phyloP scores from a whole-genome alignment of 192 early-diverging fungal genomes.

The Haplosporangium gracile region DNA sequence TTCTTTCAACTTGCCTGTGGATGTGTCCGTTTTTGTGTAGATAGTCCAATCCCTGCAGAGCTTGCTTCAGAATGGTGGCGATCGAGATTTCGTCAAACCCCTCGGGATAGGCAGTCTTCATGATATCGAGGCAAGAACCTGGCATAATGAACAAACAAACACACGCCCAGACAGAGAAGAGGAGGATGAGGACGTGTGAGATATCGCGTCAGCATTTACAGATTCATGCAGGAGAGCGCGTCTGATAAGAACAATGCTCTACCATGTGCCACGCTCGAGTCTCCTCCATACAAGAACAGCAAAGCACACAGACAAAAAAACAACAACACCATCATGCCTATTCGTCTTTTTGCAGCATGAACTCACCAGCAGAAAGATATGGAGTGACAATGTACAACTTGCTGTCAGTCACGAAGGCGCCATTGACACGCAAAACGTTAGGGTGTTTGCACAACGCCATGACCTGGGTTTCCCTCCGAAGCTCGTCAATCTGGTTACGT shows the following conservation, averaged over 20 bases:
- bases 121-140: slow-evolving; percentile 91
- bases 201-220: slow-evolving; percentile 5
- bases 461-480: slow-evolving; percentile 87
- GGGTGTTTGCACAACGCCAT: slow-evolving; percentile 91
- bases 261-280: slow-evolving; percentile 8
- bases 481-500: slow-evolving; percentile 91
- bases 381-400: slow-evolving; percentile 91
- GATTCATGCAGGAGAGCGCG: slow-evolving; percentile 4
- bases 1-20: slow-evolving; percentile 55
- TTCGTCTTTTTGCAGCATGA: background rate
- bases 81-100: slow-evolving; percentile 87
- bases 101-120: slow-evolving; percentile 87
- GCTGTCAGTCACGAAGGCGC: slow-evolving; percentile 85
- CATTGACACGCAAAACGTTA: slow-evolving; percentile 86
- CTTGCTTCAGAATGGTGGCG: slow-evolving; percentile 85
- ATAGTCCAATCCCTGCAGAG: slow-evolving; percentile 74
- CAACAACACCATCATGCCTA: background rate
- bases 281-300: background rate
- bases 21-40: slow-evolving; percentile 78
- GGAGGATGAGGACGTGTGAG: background rate
- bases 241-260: slow-evolving; percentile 2
- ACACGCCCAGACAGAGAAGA: background rate
- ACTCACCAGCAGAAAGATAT: slow-evolving; percentile 74
- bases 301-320: background rate
- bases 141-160: too few species aligned